Percentiles rank a stretch among this genome's conserved stretches.
These are phyloP conservation scores for Sporothrix dimorphospora DNA, from an alignment of 2,329 filamentous ascomycete genomes.

Conservation along the genomic window DNA sequence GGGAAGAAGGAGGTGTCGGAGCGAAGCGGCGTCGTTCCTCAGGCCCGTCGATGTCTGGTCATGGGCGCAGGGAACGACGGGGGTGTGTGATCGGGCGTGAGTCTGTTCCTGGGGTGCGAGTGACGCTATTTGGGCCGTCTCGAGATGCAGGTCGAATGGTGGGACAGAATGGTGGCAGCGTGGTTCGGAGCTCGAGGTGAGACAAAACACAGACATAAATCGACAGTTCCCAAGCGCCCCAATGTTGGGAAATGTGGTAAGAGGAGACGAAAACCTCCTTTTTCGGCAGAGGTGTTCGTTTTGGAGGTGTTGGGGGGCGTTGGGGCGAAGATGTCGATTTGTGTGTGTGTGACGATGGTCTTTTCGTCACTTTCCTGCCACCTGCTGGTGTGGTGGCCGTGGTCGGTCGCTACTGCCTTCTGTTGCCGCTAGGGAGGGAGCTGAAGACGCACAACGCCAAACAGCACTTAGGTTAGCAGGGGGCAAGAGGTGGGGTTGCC, in stretches of 20 bases:
- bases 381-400: constrained; percentile 5
- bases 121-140: constrained; percentile 9
- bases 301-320: background rate
- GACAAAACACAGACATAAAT: background rate
- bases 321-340: constrained; percentile 7
- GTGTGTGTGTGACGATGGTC: background rate
- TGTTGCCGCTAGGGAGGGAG: background rate
- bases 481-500: constrained; percentile 8
- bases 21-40: constrained; percentile 25
- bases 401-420: background rate
- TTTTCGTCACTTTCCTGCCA: constrained; percentile 15
- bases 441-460: background rate
- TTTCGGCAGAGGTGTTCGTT: background rate
- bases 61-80: constrained; percentile 3
- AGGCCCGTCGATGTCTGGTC: constrained; percentile 14
- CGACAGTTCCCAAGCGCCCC: background rate
- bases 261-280: background rate
- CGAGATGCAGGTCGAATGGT: background rate
- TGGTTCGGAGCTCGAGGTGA: background rate
- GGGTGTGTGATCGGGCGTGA: background rate
- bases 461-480: background rate
- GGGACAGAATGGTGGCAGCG: background rate
- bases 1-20: background rate
- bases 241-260: background rate
- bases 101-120: background rate